Base-by-base conservation (phyloP, 805 yeast species). In the Yarrowia alimentaria region DNA sequence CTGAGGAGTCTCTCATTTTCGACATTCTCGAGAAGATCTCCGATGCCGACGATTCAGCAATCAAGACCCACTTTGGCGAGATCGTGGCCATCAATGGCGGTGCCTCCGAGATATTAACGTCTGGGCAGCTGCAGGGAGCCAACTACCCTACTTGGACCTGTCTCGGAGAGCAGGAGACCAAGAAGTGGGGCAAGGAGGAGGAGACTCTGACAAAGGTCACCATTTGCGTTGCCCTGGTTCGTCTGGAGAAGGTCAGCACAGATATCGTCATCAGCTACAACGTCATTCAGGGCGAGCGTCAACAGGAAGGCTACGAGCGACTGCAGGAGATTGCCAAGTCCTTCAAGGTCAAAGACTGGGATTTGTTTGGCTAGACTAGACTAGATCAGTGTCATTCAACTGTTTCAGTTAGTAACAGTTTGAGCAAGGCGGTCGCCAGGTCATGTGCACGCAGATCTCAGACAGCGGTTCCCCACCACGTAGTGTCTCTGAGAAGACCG, bases 221-320 rank as follows among this genome's bases (percentile, higher is more conserved):
- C 11, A 66, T 81, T 11, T 70, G 81, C 12, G 57, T 83, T n/a
- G 83, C 79, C 0, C 62, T 85, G 33, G 65, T 83, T 25, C 68
- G 90, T 51, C 57, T 83, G 19, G 56, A 61, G 9, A 71, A 71
- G 42, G 77, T 68, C 1, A 67, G 67, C 2, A 80, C 90, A 0
- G 95, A 85, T 64, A 69, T 81, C 3, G 60, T 84, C 31, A 61
- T 85, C 11, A 73, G 84, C 3, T 71, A 76, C 59, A 82, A 83
- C 56, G 71, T 81, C 11, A 20, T 28, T 11, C 6, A 40, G 33
- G 33, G 19, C 19, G 47, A 40, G 24, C 32, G 47, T 4, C 29
- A 28, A 4, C 17, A 30, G 22, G 10, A 30, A 29, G 50, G 50
- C n/a, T 30, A 43, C 6, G 22, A 43, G 13, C 21, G 35, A 22